A percentile compares a stretch with the other conserved stretches of the same genome.
Evolutionary conservation across 371 early-diverging fungal species (phyloP).

Genomic region (Mortierella sp.): DNA sequence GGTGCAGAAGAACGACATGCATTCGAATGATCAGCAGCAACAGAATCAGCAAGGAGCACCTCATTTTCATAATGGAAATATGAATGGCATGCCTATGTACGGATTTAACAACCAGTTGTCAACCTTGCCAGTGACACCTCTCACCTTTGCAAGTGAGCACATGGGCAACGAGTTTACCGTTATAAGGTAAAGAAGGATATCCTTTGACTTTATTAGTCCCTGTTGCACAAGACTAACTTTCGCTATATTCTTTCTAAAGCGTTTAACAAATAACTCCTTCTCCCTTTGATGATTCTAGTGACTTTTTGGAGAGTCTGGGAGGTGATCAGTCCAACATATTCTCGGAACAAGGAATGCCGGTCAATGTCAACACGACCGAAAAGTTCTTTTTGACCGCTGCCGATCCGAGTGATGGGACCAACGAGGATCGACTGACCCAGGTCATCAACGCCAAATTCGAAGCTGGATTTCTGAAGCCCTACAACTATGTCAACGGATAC

Average conservation of each 20-base stretch:
- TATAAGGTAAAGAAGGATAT: slow-evolving; percentile 64
- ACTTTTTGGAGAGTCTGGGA: slow-evolving; percentile 78
- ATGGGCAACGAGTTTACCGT: slow-evolving; percentile 88
- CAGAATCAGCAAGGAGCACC: slow-evolving; percentile 12
- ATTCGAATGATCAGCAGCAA: slow-evolving; percentile 12
- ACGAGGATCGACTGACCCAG: slow-evolving; percentile 86
- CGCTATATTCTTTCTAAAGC: slow-evolving; percentile 2
- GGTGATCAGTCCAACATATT: slow-evolving; percentile 57
- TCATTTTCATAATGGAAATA: slow-evolving; percentile 2
- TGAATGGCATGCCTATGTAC: slow-evolving; percentile 16
- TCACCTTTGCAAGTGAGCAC: slow-evolving; percentile 82
- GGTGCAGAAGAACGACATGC: slow-evolving; percentile 13
- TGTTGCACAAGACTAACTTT: background rate
- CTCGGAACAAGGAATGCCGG: slow-evolving; percentile 50
- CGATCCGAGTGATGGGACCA: slow-evolving; percentile 86
- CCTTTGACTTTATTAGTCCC: background rate
- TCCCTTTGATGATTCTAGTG: slow-evolving; percentile 50
- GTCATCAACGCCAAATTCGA: slow-evolving; percentile 94
- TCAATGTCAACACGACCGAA: slow-evolving; percentile 82
- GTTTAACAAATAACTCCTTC: background rate
- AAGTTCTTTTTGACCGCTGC: slow-evolving; percentile 91
- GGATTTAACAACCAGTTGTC: slow-evolving; percentile 44
- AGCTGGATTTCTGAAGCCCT: slow-evolving; percentile 93
- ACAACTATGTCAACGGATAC: slow-evolving; percentile 93
- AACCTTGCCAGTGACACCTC: slow-evolving; percentile 60